These are phyloP conservation scores for Didymella exigua DNA, from an alignment of 2,329 filamentous ascomycete species.

Conservation along the genomic window DNA sequence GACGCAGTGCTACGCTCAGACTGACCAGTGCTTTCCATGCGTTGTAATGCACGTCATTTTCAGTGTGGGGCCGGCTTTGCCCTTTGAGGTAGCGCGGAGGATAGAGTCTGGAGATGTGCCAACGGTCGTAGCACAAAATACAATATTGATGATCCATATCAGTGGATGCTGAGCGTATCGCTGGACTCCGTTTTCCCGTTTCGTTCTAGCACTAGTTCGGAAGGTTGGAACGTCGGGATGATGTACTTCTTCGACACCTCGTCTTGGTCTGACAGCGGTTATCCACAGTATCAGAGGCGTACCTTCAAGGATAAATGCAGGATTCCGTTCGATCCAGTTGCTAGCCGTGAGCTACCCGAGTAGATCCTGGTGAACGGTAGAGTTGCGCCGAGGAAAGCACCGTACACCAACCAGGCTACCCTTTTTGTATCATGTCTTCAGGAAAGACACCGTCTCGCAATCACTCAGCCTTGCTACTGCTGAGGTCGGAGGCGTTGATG, in stretches of 20 bases:
- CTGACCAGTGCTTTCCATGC: slow-evolving; percentile 19
- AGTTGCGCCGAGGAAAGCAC: neutral
- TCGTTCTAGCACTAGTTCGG: neutral
- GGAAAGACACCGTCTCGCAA: slow-evolving; percentile 2
- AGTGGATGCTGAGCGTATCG: slow-evolving; percentile 15
- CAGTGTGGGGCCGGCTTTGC: slow-evolving; percentile 5
- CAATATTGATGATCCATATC: slow-evolving; percentile 18
- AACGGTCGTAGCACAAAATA: slow-evolving; percentile 11
- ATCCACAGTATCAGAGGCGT: neutral
- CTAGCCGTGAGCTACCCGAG: slow-evolving; percentile 12
- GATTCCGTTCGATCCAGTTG: neutral
- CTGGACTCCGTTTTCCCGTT: neutral
- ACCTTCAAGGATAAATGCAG: neutral
- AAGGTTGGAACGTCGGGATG: neutral
- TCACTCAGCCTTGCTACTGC: neutral
- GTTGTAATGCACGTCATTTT: slow-evolving; percentile 21
- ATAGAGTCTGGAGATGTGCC: slow-evolving; percentile 4
- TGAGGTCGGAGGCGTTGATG: neutral
- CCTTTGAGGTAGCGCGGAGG: slow-evolving; percentile 6
- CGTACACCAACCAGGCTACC: neutral
- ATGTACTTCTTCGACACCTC: neutral
- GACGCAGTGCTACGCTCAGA: slow-evolving; percentile 8
- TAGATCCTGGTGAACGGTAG: neutral
- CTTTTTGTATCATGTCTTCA: neutral
- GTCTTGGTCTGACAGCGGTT: slow-evolving; percentile 5